Conservation (phyloP, 495 filamentous ascomycete genomes). For the Neurospora sublineolata region DNA sequence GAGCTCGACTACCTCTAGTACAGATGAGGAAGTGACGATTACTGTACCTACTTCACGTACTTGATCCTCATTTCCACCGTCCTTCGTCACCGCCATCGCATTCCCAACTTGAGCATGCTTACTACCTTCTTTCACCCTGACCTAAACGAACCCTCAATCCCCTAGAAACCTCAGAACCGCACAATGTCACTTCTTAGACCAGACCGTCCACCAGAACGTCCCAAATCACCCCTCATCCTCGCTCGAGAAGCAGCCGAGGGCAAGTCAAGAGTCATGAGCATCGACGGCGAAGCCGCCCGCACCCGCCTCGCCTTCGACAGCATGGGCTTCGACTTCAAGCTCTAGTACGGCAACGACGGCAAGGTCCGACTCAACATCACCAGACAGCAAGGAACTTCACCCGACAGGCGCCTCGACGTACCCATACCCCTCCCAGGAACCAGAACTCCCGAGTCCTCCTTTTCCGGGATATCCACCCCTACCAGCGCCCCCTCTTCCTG, state of each 20-base stretch:
- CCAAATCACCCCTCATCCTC: background rate
- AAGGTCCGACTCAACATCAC: background rate
- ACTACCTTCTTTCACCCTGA: background rate
- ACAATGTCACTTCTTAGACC: background rate
- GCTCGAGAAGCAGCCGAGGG: background rate
- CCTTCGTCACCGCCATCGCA: background rate
- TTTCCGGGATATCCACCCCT: background rate
- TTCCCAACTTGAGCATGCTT: background rate
- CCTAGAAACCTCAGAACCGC: background rate
- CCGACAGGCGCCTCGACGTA: background rate
- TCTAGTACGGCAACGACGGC: background rate
- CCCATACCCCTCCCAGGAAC: background rate
- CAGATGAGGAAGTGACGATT: background rate
- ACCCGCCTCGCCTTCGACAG: background rate
- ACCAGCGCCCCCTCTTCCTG: background rate
- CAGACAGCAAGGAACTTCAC: background rate
- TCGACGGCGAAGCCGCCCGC: background rate
- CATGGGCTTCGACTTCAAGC: background rate
- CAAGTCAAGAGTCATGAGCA: background rate
- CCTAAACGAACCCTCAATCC: background rate
- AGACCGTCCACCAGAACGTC: background rate
- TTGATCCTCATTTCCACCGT: background rate
- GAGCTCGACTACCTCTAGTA: too few species aligned
- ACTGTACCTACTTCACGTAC: background rate
- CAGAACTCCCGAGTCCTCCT: background rate